These are phyloP conservation scores for Colletotrichum lentis DNA, from an alignment of 2,329 filamentous ascomycete genomes.

Conservation along the genomic window DNA sequence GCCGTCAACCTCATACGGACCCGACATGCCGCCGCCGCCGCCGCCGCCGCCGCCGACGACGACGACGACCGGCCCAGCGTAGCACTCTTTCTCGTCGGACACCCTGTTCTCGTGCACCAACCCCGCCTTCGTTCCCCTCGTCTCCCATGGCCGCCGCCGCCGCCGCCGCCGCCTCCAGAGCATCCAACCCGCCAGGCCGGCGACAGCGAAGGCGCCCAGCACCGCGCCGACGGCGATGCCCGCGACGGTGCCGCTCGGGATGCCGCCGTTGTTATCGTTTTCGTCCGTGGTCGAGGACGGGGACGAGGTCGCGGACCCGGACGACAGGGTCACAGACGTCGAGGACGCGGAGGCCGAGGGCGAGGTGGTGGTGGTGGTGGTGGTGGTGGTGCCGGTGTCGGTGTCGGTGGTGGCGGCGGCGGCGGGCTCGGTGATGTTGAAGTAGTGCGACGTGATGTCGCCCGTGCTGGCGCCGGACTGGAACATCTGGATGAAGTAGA, in stretches of 20 bases:
- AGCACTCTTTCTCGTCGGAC: not conserved
- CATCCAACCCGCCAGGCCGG: not conserved
- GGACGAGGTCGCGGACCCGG: too few species aligned
- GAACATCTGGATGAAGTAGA: constrained; percentile 5
- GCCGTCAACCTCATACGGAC: not conserved
- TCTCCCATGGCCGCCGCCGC: too few species aligned
- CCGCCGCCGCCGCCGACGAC: too few species aligned
- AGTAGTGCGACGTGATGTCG: not conserved
- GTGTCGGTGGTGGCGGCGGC: too few species aligned
- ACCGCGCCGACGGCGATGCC: not conserved
- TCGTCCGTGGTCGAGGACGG: constrained; percentile 15
- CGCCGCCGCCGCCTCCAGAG: not conserved
- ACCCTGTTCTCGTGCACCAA: not conserved
- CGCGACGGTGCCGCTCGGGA: not conserved
- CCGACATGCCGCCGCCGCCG: too few species aligned
- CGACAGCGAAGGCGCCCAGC: not conserved
- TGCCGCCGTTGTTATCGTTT: not conserved
- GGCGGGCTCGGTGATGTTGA: not conserved
- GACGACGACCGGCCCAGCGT: not conserved
- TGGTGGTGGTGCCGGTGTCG: too few species aligned
- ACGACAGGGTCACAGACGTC: not conserved
- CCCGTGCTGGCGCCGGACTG: not conserved
- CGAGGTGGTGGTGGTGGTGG: too few species aligned
- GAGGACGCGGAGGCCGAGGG: not conserved
- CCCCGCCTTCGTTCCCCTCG: not conserved